A percentile compares a stretch with the other conserved stretches of the same genome.
These are phyloP conservation scores for Bromus sterilis DNA, from an alignment of 176 grass and related monocot species.

Conservation along the genomic window DNA sequence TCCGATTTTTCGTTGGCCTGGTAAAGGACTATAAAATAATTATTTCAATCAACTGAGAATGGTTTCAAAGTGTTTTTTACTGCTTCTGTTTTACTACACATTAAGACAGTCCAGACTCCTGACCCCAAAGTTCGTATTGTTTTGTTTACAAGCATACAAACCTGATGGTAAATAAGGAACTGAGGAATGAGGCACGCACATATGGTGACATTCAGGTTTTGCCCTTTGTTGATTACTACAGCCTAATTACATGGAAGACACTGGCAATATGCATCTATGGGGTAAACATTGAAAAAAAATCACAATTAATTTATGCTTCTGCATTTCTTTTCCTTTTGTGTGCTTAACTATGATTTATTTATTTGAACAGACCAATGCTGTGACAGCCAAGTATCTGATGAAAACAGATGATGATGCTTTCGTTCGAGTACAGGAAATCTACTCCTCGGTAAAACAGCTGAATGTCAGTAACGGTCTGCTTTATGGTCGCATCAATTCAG, in stretches of 20 bases:
- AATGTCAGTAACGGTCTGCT: slow-evolving; percentile 65
- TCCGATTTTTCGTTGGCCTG: slow-evolving; percentile 90
- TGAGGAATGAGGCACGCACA: slow-evolving; percentile 67
- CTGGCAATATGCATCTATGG: slow-evolving; percentile 94
- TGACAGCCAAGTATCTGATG: slow-evolving; percentile 83
- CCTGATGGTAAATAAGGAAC: slow-evolving; percentile 73
- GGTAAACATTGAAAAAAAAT: slow-evolving; percentile 47
- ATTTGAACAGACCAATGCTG: slow-evolving; percentile 41
- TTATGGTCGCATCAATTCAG: slow-evolving; percentile 74
- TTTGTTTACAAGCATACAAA: slow-evolving; percentile 75
- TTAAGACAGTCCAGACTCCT: not conserved
- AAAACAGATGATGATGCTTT: slow-evolving; percentile 99
- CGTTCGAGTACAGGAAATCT: slow-evolving; percentile 83
- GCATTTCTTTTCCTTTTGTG: slow-evolving; percentile 4
- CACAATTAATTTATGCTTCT: not conserved
- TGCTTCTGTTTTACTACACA: not conserved
- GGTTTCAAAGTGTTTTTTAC: not conserved
- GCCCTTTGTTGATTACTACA: slow-evolving; percentile 88
- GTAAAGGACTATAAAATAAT: slow-evolving; percentile 30
- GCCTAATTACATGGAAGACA: slow-evolving; percentile 91
- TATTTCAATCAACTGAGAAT: not conserved
- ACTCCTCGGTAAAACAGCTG: slow-evolving; percentile 44
- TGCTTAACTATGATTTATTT: not conserved
- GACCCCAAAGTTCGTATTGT: not conserved
- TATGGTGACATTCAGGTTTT: slow-evolving; percentile 76